Conservation (phyloP, 2,329 filamentous ascomycete species). For the Ilyonectria destructans region DNA sequence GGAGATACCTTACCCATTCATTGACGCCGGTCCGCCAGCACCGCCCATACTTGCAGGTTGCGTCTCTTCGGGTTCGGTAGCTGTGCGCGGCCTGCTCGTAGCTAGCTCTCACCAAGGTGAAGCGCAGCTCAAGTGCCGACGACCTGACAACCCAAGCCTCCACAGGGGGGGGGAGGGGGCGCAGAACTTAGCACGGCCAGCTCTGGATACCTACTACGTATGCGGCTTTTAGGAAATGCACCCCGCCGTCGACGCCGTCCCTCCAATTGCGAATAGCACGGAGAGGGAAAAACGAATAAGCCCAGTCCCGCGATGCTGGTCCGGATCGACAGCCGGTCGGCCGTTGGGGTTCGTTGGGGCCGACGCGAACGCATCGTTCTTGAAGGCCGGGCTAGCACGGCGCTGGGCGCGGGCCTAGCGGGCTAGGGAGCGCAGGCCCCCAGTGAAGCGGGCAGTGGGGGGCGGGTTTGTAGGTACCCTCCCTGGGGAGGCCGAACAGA, state of each 20-base stretch:
- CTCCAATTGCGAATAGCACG: background rate
- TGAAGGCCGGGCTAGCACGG: slow-evolving; percentile 3
- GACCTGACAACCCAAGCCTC: slow-evolving; percentile 6
- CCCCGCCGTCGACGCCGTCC: no score
- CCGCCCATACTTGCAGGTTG: background rate
- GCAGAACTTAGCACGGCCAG: background rate
- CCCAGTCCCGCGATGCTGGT: slow-evolving; percentile 17
- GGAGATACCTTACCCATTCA: slow-evolving; percentile 8
- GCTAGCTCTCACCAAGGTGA: background rate
- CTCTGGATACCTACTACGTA: background rate
- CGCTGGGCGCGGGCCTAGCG: slow-evolving; percentile 9
- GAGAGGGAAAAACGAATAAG: slow-evolving; percentile 4
- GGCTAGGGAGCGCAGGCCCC: background rate
- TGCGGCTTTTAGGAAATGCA: slow-evolving; percentile 2
- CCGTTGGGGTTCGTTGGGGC: slow-evolving; percentile 11
- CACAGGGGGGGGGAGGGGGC: background rate
- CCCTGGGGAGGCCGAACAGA: background rate
- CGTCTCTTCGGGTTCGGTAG: background rate
- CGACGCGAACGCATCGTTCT: slow-evolving; percentile 10
- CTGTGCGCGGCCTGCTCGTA: background rate
- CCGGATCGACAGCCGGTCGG: slow-evolving; percentile 28
- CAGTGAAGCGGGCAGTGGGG: background rate
- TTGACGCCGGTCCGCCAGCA: background rate
- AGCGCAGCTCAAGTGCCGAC: slow-evolving; percentile 2
- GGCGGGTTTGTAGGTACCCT: background rate